Evolutionary conservation across 1,284 basidiomycete genomes (phyloP), one percentile per base, ranked within the genome.

Genomic region (Microbotryomycetes sp.): DNA sequence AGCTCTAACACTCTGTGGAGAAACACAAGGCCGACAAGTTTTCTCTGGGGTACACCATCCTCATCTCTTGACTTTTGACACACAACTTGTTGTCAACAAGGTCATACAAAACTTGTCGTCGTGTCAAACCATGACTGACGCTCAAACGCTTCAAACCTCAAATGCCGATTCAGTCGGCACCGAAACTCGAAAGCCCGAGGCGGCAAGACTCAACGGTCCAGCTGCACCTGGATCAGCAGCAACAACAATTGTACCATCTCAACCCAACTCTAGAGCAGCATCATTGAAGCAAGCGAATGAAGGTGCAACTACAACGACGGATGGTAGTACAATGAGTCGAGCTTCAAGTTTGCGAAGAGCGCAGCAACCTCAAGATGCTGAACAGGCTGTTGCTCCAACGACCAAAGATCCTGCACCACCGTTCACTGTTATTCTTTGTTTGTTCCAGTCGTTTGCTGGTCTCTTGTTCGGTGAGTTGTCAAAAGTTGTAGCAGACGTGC

Each of bases 391-490:
- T 31, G 56, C 26, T 45, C 12, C 36, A 9, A 42, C 36, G 16
- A 45, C 56, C 49, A 68, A 68, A 59, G 66, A 68, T 36, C 63
- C 59, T 42, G 66, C 66, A 3, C 66, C 66, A 25, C 36, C 36
- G 6, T 66, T 65, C 49, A 64, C 63, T 45, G 66, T 68, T 30
- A 57, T 64, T 19, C 64, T 65, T 52, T 68, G 66, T 47, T 49
- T 68, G 32, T 68, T 68, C 64, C 63, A 66, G 58, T 62, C 61
- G n/a, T 54, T 64, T 53, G 58, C 60, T 6, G 58, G 63, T 54
- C 59, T 65, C 47, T 59, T 68, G 31, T 65, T 63, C 45, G 66
- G 63, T 59, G 12, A 42, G 36, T 42, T 19, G 9, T n/a, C n/a
- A n/a, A n/a, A n/a, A n/a, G n/a, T n/a, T n/a, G n/a, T n/a, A n/a